phyloP scores from a whole-genome alignment of 768 basidiomycete species.

The Solioccasus polychromus region DNA sequence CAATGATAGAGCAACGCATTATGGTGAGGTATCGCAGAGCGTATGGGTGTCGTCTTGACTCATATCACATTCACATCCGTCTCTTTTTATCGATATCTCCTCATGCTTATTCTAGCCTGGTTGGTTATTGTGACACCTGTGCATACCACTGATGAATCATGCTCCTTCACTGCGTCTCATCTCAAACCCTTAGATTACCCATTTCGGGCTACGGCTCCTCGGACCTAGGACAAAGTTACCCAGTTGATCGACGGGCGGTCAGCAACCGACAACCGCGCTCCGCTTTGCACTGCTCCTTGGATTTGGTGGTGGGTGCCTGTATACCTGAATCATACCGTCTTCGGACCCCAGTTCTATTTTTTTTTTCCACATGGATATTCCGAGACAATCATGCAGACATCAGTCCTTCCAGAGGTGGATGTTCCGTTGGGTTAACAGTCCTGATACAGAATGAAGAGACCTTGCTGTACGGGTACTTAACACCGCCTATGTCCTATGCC shows the following conservation, averaged over 20 bases:
- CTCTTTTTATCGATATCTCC: constrained; percentile 12
- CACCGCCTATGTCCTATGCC: too few relatives aligned
- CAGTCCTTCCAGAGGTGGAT: too few relatives aligned
- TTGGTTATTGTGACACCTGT: constrained; percentile 11
- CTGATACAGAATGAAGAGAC: too few relatives aligned
- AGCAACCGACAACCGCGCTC: neutral
- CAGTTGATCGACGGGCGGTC: too few relatives aligned
- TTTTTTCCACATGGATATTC: neutral
- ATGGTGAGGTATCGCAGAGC: constrained; percentile 6
- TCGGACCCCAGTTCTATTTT: neutral
- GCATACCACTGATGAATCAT: constrained; percentile 3
- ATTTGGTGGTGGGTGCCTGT: constrained; percentile 3
- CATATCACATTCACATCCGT: neutral
- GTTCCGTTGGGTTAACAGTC: too few relatives aligned
- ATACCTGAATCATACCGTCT: neutral
- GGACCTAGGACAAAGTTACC: too few relatives aligned
- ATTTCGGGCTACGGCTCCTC: neutral
- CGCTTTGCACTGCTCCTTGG: constrained; percentile 9
- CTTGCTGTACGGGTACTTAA: too few relatives aligned
- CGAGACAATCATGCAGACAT: neutral
- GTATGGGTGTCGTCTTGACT: neutral
- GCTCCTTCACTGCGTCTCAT: neutral
- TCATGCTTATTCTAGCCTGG: constrained; percentile 1
- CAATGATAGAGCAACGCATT: constrained; percentile 15
- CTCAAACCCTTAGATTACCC: constrained; percentile 1